A percentile compares a stretch with the other conserved stretches of the same genome.
phyloP scores from a whole-genome alignment of 805 yeast species.

The Debaryomyces maramus region DNA sequence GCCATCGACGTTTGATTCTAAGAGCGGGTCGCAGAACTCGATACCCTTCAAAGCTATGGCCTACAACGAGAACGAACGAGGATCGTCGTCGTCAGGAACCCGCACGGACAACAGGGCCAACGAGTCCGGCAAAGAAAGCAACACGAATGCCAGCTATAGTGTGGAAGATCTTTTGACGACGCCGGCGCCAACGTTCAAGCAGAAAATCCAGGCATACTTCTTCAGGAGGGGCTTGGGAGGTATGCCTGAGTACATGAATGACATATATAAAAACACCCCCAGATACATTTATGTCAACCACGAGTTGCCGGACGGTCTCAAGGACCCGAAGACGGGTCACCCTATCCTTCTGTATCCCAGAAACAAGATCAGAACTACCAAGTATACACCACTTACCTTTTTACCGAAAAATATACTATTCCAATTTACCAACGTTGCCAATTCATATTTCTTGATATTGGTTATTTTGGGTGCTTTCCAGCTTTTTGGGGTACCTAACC shows the following conservation, averaged over 20 bases:
- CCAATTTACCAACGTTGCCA: conserved; percentile 62
- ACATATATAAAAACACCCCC: conserved; percentile 39
- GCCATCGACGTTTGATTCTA: not conserved
- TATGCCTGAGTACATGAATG: conserved; percentile 35
- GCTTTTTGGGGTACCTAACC: conserved; percentile 71
- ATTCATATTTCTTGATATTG: conserved; percentile 55
- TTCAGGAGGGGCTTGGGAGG: conserved; percentile 23
- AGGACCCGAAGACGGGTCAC: conserved; percentile 25
- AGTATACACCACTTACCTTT: conserved; percentile 59
- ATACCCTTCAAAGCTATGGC: not conserved
- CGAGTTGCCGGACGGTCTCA: conserved; percentile 46
- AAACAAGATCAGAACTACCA: conserved; percentile 62
- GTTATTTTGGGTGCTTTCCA: conserved; percentile 59
- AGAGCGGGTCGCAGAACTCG: conserved; percentile 6
- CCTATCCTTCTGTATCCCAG: conserved; percentile 46
- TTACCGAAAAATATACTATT: conserved; percentile 54
- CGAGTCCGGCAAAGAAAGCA: conserved; percentile 3
- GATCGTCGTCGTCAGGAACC: not conserved
- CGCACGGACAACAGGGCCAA: not conserved
- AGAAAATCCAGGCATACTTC: conserved; percentile 17
- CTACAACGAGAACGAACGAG: not conserved
- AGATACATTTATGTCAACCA: conserved; percentile 51
- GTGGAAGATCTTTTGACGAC: conserved; percentile 16
- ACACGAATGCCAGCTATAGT: not conserved
- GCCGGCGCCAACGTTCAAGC: conserved; percentile 23